A percentile compares a stretch with the other conserved stretches of the same genome.
phyloP scores from a whole-genome alignment of 768 basidiomycete species.

The Mycena kentingensis region DNA sequence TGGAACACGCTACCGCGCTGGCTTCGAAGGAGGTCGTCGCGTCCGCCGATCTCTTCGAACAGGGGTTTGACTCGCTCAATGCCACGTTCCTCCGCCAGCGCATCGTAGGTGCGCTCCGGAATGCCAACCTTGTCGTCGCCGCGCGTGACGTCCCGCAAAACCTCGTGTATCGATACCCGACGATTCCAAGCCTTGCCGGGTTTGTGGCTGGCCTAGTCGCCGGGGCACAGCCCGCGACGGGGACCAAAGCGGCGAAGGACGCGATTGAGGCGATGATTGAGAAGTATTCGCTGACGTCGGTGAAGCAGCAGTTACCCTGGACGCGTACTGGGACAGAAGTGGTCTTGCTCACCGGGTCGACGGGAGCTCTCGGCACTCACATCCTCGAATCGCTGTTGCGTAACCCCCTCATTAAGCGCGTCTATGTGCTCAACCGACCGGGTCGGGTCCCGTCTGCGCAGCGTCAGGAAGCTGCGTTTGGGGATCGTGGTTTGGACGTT shows the following conservation, averaged over 20 bases:
- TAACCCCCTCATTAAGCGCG: slow-evolving; percentile 29
- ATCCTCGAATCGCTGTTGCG: slow-evolving; percentile 39
- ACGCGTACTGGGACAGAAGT: not conserved
- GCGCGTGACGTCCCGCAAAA: slow-evolving; percentile 7
- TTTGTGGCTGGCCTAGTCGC: not conserved
- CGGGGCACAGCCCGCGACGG: not conserved
- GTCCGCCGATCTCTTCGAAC: slow-evolving; percentile 33
- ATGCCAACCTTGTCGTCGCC: slow-evolving; percentile 3
- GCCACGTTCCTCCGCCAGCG: slow-evolving; percentile 42
- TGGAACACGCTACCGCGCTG: slow-evolving; percentile 22
- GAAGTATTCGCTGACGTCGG: slow-evolving; percentile 6
- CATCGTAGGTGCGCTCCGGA: slow-evolving; percentile 34
- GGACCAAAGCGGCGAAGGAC: not conserved
- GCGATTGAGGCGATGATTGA: slow-evolving; percentile 11
- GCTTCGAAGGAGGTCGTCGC: slow-evolving; percentile 12
- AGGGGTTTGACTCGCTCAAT: slow-evolving; percentile 41
- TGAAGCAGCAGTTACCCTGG: not conserved
- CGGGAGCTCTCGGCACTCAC: slow-evolving; percentile 36
- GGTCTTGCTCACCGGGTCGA: slow-evolving; percentile 30
- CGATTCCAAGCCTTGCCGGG: slow-evolving; percentile 16
- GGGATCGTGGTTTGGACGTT: slow-evolving; percentile 30
- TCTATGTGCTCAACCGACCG: slow-evolving; percentile 34
- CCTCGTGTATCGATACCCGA: slow-evolving; percentile 23
- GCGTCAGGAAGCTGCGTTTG: slow-evolving; percentile 27
- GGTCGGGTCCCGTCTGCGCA: slow-evolving; percentile 13